Evolutionary conservation across 257 asterid species (phyloP).

Genomic region (Solanum sparsipilum): DNA sequence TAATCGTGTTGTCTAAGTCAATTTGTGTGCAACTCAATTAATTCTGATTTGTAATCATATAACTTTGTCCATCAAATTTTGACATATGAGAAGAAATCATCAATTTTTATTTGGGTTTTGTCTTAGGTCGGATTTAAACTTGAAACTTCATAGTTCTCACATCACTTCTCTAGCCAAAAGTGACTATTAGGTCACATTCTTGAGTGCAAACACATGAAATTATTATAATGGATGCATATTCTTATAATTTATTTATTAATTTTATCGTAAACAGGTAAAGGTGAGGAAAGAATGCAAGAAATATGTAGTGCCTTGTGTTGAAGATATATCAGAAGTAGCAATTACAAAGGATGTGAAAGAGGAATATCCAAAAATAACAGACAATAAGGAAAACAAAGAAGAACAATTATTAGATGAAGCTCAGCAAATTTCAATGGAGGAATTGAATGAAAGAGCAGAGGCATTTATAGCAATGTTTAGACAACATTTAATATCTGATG

Average conservation of each 20-base stretch:
- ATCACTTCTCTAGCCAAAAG: not conserved
- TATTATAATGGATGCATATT: not conserved
- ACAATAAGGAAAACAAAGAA: not conserved
- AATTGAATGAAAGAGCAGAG: conserved; percentile 72
- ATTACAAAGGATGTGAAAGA: not conserved
- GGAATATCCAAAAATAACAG: not conserved
- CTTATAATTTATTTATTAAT: not conserved
- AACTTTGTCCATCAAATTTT: not conserved
- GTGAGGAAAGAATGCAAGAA: not conserved
- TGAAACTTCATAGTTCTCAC: not conserved
- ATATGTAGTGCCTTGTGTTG: not conserved
- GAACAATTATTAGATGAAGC: not conserved
- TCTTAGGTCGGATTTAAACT: no score
- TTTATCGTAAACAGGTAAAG: conserved; percentile 1
- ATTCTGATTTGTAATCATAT: not conserved
- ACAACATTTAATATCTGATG: conserved; percentile 82
- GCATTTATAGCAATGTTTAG: conserved; percentile 88
- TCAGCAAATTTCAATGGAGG: conserved; percentile 59
- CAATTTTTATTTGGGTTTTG: no score
- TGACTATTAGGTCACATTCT: not conserved
- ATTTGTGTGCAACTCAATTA: not conserved
- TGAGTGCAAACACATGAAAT: not conserved
- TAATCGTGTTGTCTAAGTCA: no score
- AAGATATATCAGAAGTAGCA: not conserved
- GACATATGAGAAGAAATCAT: not conserved